phyloP scores from a whole-genome alignment of 495 filamentous ascomycete genomes.

The Podospora tetraspora region DNA sequence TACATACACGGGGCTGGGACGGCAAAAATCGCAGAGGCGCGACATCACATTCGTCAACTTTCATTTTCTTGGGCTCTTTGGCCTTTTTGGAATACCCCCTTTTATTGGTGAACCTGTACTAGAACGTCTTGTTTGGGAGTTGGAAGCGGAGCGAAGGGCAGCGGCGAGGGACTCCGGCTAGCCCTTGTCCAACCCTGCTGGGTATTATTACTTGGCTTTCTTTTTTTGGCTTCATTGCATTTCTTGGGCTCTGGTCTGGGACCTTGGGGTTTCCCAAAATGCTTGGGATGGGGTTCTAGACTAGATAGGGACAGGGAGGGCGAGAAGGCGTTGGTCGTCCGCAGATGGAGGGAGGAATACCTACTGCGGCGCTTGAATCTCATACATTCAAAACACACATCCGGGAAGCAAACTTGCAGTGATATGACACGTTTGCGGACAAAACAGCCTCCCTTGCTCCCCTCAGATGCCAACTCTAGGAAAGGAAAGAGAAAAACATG shows the following conservation, averaged over 20 bases:
- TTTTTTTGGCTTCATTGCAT: background rate
- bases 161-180: background rate
- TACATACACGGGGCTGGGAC: background rate
- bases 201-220: background rate
- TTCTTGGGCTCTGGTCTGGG: background rate
- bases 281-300: background rate
- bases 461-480: background rate
- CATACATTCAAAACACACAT: background rate
- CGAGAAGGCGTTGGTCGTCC: background rate
- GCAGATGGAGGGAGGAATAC: background rate
- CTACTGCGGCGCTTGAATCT: background rate
- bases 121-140: background rate
- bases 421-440: background rate
- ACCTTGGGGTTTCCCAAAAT: background rate
- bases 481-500: background rate
- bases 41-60: slow-evolving; percentile 1
- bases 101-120: background rate
- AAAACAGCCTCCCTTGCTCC: background rate
- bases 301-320: background rate
- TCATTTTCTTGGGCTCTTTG: background rate
- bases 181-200: background rate
- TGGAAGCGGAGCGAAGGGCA: background rate
- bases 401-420: background rate
- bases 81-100: background rate
- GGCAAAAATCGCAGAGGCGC: background rate